phyloP scores from a whole-genome alignment of 352 stramenopile species.

The Aphanomyces invadans region DNA sequence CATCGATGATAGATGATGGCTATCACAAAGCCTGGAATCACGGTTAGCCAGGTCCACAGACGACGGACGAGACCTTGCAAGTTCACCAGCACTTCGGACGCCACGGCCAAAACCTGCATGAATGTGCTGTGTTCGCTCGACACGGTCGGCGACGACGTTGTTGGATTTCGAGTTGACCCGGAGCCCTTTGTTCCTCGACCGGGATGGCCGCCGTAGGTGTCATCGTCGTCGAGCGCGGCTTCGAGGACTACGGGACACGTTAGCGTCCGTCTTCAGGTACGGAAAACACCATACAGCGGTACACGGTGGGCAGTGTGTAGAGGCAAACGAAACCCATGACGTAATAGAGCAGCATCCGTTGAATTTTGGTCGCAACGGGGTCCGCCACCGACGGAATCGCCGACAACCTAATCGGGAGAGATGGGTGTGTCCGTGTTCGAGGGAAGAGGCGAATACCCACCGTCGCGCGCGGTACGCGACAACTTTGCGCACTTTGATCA shows the following conservation, averaged over 20 bases:
- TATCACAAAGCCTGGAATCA: constrained; percentile 16
- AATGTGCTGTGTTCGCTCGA: not conserved
- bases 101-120: not conserved
- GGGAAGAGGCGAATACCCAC: not conserved
- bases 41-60: not conserved
- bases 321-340: constrained; percentile 9
- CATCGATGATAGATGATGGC: constrained; percentile 19
- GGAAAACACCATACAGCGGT: no score
- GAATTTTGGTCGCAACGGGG: constrained; percentile 1
- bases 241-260: constrained; percentile 2
- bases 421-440: not conserved
- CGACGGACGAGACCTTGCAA: not conserved
- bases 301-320: constrained; percentile 5
- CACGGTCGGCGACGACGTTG: not conserved
- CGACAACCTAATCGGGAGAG: not conserved
- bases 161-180: not conserved
- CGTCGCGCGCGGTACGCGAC: not conserved
- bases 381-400: not conserved
- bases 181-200: not conserved
- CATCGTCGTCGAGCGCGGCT: not conserved
- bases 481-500: constrained; percentile 10
- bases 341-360: constrained; percentile 11
- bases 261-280: no score
- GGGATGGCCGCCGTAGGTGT: not conserved
- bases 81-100: constrained; percentile 10